These are phyloP conservation scores for Suillus bovinus DNA, from an alignment of 768 basidiomycete genomes.

Conservation along the genomic window DNA sequence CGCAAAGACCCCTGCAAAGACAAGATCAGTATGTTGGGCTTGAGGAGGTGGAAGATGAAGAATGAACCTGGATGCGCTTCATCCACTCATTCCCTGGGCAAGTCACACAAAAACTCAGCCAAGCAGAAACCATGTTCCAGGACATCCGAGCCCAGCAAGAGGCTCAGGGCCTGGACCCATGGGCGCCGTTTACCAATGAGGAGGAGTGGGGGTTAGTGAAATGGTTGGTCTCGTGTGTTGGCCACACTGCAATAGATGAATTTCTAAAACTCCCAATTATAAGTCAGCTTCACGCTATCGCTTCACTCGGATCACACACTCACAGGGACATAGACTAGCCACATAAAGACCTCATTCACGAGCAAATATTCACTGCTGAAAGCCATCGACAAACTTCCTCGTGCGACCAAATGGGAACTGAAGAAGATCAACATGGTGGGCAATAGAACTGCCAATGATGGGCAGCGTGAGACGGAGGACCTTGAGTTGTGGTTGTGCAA, in stretches of 20 bases:
- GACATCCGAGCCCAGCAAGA: conserved; percentile 7
- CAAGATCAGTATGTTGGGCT: too few species aligned
- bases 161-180: conserved; percentile 2
- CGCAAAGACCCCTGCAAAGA: too few species aligned
- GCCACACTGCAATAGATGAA: conserved; percentile 20
- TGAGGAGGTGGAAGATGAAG: not conserved
- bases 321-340: not conserved
- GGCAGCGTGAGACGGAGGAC: conserved; percentile 8
- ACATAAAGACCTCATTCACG: not conserved
- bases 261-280: conserved; percentile 25
- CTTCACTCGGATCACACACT: too few species aligned
- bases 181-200: conserved; percentile 12
- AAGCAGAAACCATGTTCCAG: conserved; percentile 9
- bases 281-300: conserved; percentile 13
- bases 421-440: conserved; percentile 15
- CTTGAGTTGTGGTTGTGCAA: conserved; percentile 27
- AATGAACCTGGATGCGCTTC: conserved; percentile 1
- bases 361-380: conserved; percentile 5
- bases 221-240: conserved; percentile 22
- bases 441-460: conserved; percentile 11
- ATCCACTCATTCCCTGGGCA: conserved; percentile 1
- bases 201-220: conserved; percentile 22
- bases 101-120: not conserved
- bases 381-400: conserved; percentile 14
- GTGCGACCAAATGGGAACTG: conserved; percentile 14